Evolutionary conservation across 2,329 filamentous ascomycete genomes (phyloP), one percentile per base, ranked within the genome.

Genomic region (Aspergillus novoparasiticus): DNA sequence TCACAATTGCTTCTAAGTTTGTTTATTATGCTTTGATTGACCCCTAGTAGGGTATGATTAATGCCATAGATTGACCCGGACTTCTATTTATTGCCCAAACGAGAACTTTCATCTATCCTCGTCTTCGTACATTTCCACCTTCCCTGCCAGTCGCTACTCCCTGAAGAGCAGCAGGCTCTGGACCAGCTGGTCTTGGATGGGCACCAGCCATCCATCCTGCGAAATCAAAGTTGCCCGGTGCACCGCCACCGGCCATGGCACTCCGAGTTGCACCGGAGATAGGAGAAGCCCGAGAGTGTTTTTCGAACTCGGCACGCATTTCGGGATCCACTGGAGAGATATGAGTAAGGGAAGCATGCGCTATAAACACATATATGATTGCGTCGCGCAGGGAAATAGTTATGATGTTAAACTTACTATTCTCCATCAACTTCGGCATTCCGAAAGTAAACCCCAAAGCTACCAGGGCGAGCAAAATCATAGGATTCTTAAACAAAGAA

Each of bases 361-460:
- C 23, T 28, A 32, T 41, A 41, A 28, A 41, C 28, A 30, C n/a
- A 14, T 32, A 8, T 16, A 41, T 39, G n/a, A 36, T 36, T 9
- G 51, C n/a, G n/a, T 39, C n/a, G 6, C 21, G 21, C 36, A 21
- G 16, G 19, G 48, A 19, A n/a, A 34, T 51, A 11, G 19, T 26
- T 10, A 41, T 26, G 26, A 23, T 32, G 21, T 30, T 5, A 8
- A 43, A 86, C 92, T 66, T 87, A 97, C 94, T 97, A 76, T 95
- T 97, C 58, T 98, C 94, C 82, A 98, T 89, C 61, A 99, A 79
- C 79, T 97, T 95, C 16, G 95, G 95, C 91, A 98, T 92, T 69
- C 94, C 94, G 72, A 98, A 85, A 66, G 97, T 93, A 68, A 97
- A 83, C 6, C 82, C 89, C 82, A 97, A 87, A 65, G 90, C 93